phyloP scores from a whole-genome alignment of 192 early-diverging fungal genomes.

The Podila clonocystis region DNA sequence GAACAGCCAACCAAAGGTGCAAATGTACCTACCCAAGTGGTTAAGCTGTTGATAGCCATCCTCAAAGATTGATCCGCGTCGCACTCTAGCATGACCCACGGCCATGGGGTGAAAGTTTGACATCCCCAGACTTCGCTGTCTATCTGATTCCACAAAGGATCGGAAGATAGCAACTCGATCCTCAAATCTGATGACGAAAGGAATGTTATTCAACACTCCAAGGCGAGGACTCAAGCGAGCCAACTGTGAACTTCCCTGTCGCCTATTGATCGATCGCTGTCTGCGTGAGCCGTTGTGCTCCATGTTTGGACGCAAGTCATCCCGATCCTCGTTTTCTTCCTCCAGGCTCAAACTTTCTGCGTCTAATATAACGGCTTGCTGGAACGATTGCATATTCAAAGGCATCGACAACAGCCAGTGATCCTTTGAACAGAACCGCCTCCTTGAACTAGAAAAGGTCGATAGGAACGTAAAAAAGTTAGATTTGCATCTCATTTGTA shows the following conservation, averaged over 20 bases:
- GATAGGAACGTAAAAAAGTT: too few relatives aligned
- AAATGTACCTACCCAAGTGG: constrained; percentile 59
- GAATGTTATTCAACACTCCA: constrained; percentile 80
- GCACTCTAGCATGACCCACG: constrained; percentile 63
- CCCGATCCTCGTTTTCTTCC: constrained; percentile 17
- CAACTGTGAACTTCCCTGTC: constrained; percentile 30
- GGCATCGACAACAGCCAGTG: constrained; percentile 73
- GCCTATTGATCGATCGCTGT: constrained; percentile 19
- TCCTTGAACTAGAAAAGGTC: constrained; percentile 61
- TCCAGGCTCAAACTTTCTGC: constrained; percentile 56
- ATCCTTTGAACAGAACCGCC: constrained; percentile 70
- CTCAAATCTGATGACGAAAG: constrained; percentile 94
- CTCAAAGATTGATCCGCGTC: constrained; percentile 85
- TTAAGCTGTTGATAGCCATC: constrained; percentile 86
- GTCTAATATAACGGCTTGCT: constrained; percentile 62
- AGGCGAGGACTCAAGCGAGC: constrained; percentile 62
- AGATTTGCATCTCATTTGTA: too few relatives aligned
- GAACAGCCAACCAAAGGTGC: background rate
- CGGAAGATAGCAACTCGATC: constrained; percentile 88
- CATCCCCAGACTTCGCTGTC: constrained; percentile 28
- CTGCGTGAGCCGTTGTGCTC: constrained; percentile 8
- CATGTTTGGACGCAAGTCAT: constrained; percentile 10
- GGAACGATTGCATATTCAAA: constrained; percentile 69
- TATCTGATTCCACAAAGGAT: constrained; percentile 78
- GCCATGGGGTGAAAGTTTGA: constrained; percentile 16